Base-by-base conservation (phyloP, 2,329 filamentous ascomycete genomes). In the Pseudocercospora vitis region DNA sequence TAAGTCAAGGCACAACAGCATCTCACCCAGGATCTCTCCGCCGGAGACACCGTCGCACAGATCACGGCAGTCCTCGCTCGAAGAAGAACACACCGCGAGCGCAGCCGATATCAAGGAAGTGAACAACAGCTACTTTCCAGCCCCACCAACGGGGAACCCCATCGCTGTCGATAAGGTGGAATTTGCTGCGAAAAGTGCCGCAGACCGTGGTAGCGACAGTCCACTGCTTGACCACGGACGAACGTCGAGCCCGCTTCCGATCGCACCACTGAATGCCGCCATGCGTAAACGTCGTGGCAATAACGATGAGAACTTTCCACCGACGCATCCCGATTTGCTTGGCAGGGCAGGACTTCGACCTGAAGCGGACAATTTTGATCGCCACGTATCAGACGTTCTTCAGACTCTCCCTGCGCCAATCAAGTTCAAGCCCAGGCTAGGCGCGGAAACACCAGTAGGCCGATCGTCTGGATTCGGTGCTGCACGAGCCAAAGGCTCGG, bases 391-490 rank as follows among this genome's bases (percentile, higher is more conserved):
- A 23, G 65, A 68, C 21, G 68, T 71, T 7, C 53, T 71, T n/a
- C 59, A 68, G 9, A 61, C 53, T 8, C 57, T 71, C 11, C 67
- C 68, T 9, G 86, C 86, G 26, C 85, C 85, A 57, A 95, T 97
- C 63, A 85, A 84, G 48, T 78, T 96, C 35, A 83, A 83, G 1
- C 78, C 80, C 2, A 79, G 81, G 46, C 74, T 78, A 18, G 71
- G 74, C 1, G 75, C 77, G 33, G 68, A 70, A 23, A 65, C 65
- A 7, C 65, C 65, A 2, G 45, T 54, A 21, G 19, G 49, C 24
- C 63, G 64, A 6, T 47, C 58, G 8, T 59, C 58, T 23, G 55
- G 37, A 11, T 60, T 57, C 31, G 44, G 46, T 23, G 63, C 57
- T 9, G 50, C 58, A 29, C 57, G 64, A 9, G 54, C 60, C 1